Conservation (phyloP, 495 filamentous ascomycete species). For the Penicillium taxi region DNA sequence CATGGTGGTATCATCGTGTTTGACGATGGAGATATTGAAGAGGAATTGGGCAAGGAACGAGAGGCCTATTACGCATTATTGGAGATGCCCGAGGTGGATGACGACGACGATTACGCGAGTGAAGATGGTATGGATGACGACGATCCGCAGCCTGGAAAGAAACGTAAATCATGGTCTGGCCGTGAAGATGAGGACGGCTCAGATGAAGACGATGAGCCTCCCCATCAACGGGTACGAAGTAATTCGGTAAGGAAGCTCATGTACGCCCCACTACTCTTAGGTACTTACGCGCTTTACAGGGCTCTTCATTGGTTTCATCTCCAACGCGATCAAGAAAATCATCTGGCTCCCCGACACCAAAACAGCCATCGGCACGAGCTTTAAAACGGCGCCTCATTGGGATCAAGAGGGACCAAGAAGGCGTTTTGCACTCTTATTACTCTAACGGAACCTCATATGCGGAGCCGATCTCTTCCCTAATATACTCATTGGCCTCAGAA, state of each 20-base stretch:
- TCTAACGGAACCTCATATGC: conserved; percentile 80
- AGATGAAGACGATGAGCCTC: conserved; percentile 59
- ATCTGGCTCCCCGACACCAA: conserved; percentile 42
- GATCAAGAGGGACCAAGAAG: conserved; percentile 68
- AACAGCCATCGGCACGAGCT: conserved; percentile 54
- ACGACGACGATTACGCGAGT: conserved; percentile 47
- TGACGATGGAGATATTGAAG: conserved; percentile 94
- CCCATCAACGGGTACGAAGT: conserved; percentile 70
- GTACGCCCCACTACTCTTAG: neutral
- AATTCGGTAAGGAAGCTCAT: conserved; percentile 60
- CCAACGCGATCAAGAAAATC: conserved; percentile 38
- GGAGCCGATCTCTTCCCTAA: conserved; percentile 84
- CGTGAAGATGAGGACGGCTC: conserved; percentile 61
- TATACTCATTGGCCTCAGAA: conserved; percentile 92
- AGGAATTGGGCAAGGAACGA: conserved; percentile 64
- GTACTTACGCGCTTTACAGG: conserved; percentile 43
- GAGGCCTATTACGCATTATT: conserved; percentile 74
- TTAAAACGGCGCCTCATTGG: conserved; percentile 66
- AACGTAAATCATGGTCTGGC: conserved; percentile 80
- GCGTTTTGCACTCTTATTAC: conserved; percentile 70
- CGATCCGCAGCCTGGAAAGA: conserved; percentile 42
- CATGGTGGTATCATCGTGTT: conserved; percentile 83
- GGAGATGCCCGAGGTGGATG: conserved; percentile 86
- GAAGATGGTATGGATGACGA: conserved; percentile 38
- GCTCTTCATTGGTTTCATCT: conserved; percentile 45